Evolutionary conservation across 2,329 filamentous ascomycete species (phyloP).

Genomic region (Aspergillus proliferans): DNA sequence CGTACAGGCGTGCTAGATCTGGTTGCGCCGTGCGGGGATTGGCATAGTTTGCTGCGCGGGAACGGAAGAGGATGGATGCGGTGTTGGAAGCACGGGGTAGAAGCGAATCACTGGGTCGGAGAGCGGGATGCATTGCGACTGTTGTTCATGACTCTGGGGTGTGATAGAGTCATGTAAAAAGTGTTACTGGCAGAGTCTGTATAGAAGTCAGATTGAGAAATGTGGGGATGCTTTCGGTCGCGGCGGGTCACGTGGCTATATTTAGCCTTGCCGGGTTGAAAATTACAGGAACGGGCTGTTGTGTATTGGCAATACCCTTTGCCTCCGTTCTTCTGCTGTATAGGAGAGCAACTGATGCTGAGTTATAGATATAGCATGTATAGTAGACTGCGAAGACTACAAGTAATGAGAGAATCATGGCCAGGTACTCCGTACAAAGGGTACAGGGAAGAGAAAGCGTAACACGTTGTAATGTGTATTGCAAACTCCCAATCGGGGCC

Average conservation of each 20-base stretch:
- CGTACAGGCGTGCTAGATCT: slow-evolving; percentile 45
- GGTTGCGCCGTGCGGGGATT: slow-evolving; percentile 26
- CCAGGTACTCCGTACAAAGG: too few species aligned
- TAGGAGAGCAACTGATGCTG: too few species aligned
- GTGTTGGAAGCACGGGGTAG: slow-evolving; percentile 11
- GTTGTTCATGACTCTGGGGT: slow-evolving; percentile 10
- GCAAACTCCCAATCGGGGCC: slow-evolving; percentile 15
- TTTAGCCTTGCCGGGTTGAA: slow-evolving; percentile 4
- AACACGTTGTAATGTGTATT: background rate
- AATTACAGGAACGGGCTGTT: slow-evolving; percentile 10
- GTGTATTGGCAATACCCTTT: slow-evolving; percentile 14
- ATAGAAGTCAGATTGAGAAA: too few species aligned
- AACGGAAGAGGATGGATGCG: slow-evolving; percentile 20
- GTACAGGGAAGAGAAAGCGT: too few species aligned
- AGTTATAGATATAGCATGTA: too few species aligned
- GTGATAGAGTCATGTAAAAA: slow-evolving; percentile 8
- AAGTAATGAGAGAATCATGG: too few species aligned
- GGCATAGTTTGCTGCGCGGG: slow-evolving; percentile 8
- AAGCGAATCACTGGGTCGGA: slow-evolving; percentile 19
- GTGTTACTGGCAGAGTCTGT: background rate
- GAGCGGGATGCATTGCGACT: slow-evolving; percentile 17
- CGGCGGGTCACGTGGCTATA: slow-evolving; percentile 15
- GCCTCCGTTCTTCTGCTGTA: too few species aligned
- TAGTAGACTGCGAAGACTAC: too few species aligned
- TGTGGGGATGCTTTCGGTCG: background rate